Percentiles rank a stretch among this genome's conserved stretches.
Evolutionary conservation across 768 basidiomycete species (phyloP).

Genomic region (Lyophyllum shimeji): DNA sequence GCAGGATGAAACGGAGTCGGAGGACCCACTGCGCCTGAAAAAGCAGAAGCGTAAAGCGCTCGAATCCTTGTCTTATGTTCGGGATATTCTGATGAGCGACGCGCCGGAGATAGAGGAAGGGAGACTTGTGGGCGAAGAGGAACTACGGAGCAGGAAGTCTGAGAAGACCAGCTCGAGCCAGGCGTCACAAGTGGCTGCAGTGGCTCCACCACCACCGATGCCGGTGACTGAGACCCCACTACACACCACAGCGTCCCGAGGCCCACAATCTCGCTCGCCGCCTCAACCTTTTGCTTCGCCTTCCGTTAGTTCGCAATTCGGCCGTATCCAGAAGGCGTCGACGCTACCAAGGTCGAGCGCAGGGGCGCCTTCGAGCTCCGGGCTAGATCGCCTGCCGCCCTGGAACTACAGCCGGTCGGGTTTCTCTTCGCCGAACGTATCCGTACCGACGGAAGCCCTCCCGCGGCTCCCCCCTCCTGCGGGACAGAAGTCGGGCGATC

Average conservation of each 20-base stretch:
- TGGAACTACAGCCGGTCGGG: conserved; percentile 59
- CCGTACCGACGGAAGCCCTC: conserved; percentile 40
- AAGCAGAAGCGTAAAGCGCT: conserved; percentile 62
- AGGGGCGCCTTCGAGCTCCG: conserved; percentile 12
- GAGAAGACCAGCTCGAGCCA: conserved; percentile 4
- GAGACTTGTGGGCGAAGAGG: conserved; percentile 59
- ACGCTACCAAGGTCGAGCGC: neutral
- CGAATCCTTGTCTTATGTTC: conserved; percentile 74
- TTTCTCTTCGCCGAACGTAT: conserved; percentile 34
- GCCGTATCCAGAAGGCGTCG: conserved; percentile 8
- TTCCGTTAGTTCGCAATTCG: conserved; percentile 4
- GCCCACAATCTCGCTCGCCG: conserved; percentile 9
- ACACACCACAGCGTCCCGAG: conserved; percentile 22
- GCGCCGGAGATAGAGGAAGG: conserved; percentile 61
- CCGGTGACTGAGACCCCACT: conserved; percentile 38
- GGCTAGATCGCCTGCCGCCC: conserved; percentile 33
- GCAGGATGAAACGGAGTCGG: conserved; percentile 48
- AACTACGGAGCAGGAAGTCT: conserved; percentile 18
- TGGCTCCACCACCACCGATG: conserved; percentile 36
- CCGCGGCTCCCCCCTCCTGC: conserved; percentile 48
- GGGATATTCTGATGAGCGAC: conserved; percentile 66
- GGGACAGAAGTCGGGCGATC: conserved; percentile 26
- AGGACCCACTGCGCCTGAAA: conserved; percentile 38
- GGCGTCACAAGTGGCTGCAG: conserved; percentile 2
- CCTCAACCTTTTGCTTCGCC: conserved; percentile 17